Percentiles rank a stretch among this genome's conserved stretches.
phyloP scores from a whole-genome alignment of 208 protist species.

The Leishmania tropica region DNA sequence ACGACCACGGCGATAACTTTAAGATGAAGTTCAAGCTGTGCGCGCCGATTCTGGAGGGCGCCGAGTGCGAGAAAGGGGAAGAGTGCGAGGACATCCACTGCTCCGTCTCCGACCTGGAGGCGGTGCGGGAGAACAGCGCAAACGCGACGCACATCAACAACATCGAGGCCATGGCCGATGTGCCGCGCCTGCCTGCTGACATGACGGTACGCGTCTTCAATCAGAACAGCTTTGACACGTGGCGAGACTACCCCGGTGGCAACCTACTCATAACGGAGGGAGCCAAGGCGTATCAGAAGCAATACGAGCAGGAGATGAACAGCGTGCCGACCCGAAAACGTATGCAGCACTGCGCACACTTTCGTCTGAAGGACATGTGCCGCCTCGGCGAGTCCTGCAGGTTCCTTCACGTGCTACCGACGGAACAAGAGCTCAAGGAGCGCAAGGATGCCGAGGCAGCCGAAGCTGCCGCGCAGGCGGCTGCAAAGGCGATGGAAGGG shows the following conservation, averaged over 20 bases:
- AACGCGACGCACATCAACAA: slow-evolving; percentile 76
- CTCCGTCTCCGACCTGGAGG: slow-evolving; percentile 43
- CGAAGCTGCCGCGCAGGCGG: slow-evolving; percentile 8
- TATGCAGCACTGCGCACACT: slow-evolving; percentile 92
- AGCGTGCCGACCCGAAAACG: slow-evolving; percentile 61
- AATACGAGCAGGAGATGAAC: slow-evolving; percentile 54
- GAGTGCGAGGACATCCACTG: slow-evolving; percentile 67
- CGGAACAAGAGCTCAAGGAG: slow-evolving; percentile 39
- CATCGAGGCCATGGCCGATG: slow-evolving; percentile 40
- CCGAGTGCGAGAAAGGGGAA: slow-evolving; percentile 28
- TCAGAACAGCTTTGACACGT: slow-evolving; percentile 76
- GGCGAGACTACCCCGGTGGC: slow-evolving; percentile 66
- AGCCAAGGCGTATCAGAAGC: slow-evolving; percentile 58
- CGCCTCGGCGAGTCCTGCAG: slow-evolving; percentile 74
- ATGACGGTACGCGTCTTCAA: slow-evolving; percentile 84
- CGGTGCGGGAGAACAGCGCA: slow-evolving; percentile 35
- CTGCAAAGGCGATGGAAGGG: slow-evolving; percentile 10
- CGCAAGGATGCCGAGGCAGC: slow-evolving; percentile 30
- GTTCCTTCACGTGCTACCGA: slow-evolving; percentile 82
- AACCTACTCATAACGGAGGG: slow-evolving; percentile 77
- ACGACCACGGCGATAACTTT: slow-evolving; percentile 87
- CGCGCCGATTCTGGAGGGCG: slow-evolving; percentile 20
- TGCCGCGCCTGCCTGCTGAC: slow-evolving; percentile 56
- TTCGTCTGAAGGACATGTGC: slow-evolving; percentile 82
- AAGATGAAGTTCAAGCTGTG: slow-evolving; percentile 82